These are phyloP conservation scores for Saururus chinensis DNA, from an alignment of 164 flowering plant genomes.

Conservation along the genomic window DNA sequence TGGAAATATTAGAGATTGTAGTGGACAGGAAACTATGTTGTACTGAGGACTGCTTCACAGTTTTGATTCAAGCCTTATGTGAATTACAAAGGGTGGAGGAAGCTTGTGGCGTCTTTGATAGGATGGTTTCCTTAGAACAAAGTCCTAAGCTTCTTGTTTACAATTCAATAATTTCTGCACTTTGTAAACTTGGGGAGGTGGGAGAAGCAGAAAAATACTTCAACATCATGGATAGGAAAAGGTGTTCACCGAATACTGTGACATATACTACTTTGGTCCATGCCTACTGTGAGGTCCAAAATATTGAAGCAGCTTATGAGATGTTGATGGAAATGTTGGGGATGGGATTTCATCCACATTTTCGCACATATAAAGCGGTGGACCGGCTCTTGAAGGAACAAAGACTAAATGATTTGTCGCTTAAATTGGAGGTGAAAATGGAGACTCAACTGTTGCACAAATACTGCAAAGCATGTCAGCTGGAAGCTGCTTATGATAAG, in stretches of 20 bases:
- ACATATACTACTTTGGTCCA: slow-evolving; percentile 32
- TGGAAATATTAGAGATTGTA: slow-evolving; percentile 22
- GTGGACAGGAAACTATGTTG: slow-evolving; percentile 22
- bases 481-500: slow-evolving; percentile 32
- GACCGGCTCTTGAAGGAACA: slow-evolving; percentile 24
- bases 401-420: slow-evolving; percentile 20
- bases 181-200: slow-evolving; percentile 23
- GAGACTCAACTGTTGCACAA: slow-evolving; percentile 26
- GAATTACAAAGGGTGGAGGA: slow-evolving; percentile 20
- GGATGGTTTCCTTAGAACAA: slow-evolving; percentile 23
- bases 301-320: slow-evolving; percentile 30
- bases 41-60: slow-evolving; percentile 21
- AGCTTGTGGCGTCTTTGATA: slow-evolving; percentile 21
- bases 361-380: slow-evolving; percentile 24
- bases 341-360: slow-evolving; percentile 29
- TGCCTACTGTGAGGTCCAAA: slow-evolving; percentile 20
- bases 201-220: slow-evolving; percentile 27
- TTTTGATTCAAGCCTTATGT: slow-evolving; percentile 25
- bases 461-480: slow-evolving; percentile 25
- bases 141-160: slow-evolving; percentile 30
- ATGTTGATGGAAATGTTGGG: slow-evolving; percentile 33
- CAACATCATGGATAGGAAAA: slow-evolving; percentile 28
- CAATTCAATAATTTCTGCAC: slow-evolving; percentile 23
- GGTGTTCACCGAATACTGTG: slow-evolving; percentile 27
- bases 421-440: slow-evolving; percentile 27